These are phyloP conservation scores for Ceratobasidium theobromae DNA, from an alignment of 1,284 basidiomycete genomes.

Conservation along the genomic window DNA sequence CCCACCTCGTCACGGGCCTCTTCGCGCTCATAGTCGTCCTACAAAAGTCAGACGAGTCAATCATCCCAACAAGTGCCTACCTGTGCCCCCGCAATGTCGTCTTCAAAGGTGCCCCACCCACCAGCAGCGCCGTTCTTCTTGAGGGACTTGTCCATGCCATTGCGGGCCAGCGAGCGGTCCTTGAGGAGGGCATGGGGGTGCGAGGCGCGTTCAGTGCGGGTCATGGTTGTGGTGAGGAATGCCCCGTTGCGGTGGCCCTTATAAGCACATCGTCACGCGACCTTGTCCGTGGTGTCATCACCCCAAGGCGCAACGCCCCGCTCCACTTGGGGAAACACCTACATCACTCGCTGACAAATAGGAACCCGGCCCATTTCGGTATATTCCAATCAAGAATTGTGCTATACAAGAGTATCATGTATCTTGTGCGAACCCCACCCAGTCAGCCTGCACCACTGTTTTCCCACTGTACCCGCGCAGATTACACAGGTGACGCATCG, in stretches of 20 bases:
- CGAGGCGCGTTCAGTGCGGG: constrained; percentile 71
- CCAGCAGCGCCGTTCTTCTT: constrained; percentile 75
- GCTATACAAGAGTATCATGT: no score
- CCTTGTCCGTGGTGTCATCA: not conserved
- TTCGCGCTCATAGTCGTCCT: constrained; percentile 25
- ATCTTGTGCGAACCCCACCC: constrained; percentile 1
- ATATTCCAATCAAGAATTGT: no score
- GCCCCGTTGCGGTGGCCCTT: not conserved
- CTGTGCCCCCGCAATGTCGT: constrained; percentile 51
- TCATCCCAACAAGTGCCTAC: not conserved
- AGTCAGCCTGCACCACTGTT: not conserved
- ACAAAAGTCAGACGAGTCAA: not conserved
- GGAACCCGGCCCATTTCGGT: no score
- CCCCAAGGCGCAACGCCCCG: constrained; percentile 2
- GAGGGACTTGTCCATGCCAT: constrained; percentile 69
- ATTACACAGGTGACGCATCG: constrained; percentile 78
- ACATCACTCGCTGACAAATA: no score
- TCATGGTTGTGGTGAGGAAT: constrained; percentile 52
- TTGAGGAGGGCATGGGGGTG: constrained; percentile 73
- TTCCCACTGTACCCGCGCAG: not conserved
- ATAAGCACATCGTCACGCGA: constrained; percentile 13
- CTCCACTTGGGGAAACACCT: constrained; percentile 21
- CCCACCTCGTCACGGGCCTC: constrained; percentile 24
- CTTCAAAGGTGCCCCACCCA: constrained; percentile 70
- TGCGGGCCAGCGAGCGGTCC: constrained; percentile 60